Conservation (phyloP, 257 asterid genomes). For the Capsicum chinense region DNA sequence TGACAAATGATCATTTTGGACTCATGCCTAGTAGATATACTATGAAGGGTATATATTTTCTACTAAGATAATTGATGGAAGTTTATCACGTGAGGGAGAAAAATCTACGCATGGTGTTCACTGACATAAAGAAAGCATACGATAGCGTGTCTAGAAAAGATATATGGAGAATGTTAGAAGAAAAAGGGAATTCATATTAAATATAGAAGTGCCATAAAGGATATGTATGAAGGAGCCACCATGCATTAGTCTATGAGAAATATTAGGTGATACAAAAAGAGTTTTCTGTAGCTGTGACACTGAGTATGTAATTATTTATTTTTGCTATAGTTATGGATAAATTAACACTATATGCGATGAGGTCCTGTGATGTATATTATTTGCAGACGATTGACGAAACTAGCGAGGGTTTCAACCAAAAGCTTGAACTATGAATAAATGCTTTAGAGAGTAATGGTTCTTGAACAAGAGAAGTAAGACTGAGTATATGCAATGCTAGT, state of each 20-base stretch:
- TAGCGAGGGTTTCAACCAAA: not conserved
- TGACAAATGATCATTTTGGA: not conserved
- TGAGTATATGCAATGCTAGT: not conserved
- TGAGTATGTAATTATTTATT: not conserved
- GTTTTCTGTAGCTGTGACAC: not conserved
- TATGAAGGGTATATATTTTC: not conserved
- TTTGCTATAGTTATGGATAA: not conserved
- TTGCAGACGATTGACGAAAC: not conserved
- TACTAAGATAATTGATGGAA: not conserved
- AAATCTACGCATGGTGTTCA: not conserved
- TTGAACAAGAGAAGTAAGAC: not conserved
- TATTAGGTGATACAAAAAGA: not conserved
- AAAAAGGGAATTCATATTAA: conserved; percentile 10
- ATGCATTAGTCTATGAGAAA: not conserved
- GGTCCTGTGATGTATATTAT: not conserved
- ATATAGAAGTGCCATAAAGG: not conserved
- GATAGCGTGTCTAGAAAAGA: not conserved
- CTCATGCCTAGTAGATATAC: not conserved
- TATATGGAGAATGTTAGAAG: not conserved
- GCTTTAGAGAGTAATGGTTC: not conserved
- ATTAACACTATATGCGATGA: not conserved
- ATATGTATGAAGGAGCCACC: not conserved
- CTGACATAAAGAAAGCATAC: not conserved
- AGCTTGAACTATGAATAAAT: not conserved
- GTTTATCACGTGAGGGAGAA: not conserved